Conservation (phyloP, 2,329 filamentous ascomycete genomes). For the Mycosphaerella arachidis region DNA sequence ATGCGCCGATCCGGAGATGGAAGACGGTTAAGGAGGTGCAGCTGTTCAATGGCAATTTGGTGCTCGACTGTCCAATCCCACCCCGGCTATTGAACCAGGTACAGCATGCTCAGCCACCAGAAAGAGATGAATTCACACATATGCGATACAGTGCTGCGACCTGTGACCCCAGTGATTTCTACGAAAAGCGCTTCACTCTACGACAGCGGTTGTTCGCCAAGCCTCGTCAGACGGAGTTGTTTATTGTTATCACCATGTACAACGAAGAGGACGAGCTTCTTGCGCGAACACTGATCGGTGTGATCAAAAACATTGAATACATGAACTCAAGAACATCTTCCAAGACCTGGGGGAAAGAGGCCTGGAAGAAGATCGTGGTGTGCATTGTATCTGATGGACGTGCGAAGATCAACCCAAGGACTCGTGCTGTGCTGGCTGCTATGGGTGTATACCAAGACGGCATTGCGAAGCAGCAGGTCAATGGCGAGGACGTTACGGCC, state of each 20-base stretch:
- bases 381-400: constrained; percentile 96
- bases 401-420: constrained; percentile 92
- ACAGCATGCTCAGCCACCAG: constrained; percentile 70
- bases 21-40: constrained; percentile 98
- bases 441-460: constrained; percentile 98
- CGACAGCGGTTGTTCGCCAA: constrained; percentile 90
- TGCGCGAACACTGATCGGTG: constrained; percentile 89
- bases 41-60: constrained; percentile 91
- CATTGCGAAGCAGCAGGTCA: constrained; percentile 97
- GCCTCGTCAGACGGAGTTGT: constrained; percentile 85
- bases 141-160: constrained; percentile 94
- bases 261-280: constrained; percentile 97
- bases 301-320: constrained; percentile 98
- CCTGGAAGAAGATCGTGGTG: constrained; percentile 99
- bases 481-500: constrained; percentile 89
- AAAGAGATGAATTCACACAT: constrained; percentile 84
- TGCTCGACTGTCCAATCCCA: constrained; percentile 93
- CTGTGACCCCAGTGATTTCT: constrained; percentile 86
- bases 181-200: constrained; percentile 82
- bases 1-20: constrained; percentile 73
- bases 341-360: constrained; percentile 97
- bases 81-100: constrained; percentile 82
- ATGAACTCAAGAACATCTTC: constrained; percentile 92
- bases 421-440: constrained; percentile 80
- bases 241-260: constrained; percentile 98